Percentiles rank a stretch among this genome's conserved stretches.
phyloP scores from a whole-genome alignment of 1,284 basidiomycete genomes.

The Fomitopsis betulina region DNA sequence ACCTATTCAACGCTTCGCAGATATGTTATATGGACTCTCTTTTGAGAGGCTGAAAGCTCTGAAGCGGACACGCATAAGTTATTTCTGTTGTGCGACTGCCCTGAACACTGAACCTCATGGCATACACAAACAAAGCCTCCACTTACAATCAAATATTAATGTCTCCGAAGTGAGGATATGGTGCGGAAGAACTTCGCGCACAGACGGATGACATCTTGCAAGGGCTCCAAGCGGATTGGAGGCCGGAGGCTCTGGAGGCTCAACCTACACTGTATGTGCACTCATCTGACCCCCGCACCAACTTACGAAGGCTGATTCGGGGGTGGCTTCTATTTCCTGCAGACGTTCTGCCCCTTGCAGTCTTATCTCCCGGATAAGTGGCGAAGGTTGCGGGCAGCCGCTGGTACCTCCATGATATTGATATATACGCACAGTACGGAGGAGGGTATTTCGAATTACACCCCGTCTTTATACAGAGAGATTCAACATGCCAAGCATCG shows the following conservation, averaged over 20 bases:
- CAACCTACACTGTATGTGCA: not conserved
- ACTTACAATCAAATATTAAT: too few relatives aligned
- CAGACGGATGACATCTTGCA: not conserved
- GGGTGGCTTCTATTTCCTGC: not conserved
- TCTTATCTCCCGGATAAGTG: not conserved
- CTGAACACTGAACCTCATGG: too few relatives aligned
- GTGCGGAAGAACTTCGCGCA: too few relatives aligned
- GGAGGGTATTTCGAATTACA: not conserved
- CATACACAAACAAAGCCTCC: too few relatives aligned
- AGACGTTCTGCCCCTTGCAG: not conserved
- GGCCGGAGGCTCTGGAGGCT: not conserved
- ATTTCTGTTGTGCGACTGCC: too few relatives aligned
- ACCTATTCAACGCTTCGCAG: too few relatives aligned
- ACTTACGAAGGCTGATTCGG: not conserved
- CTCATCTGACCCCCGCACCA: not conserved
- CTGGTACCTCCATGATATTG: not conserved
- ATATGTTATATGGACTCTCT: too few relatives aligned
- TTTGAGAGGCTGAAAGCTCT: too few relatives aligned
- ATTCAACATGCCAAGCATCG: slow-evolving; percentile 1
- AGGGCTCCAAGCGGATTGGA: not conserved
- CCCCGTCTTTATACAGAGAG: not conserved
- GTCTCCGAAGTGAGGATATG: too few relatives aligned
- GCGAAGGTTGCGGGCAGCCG: not conserved
- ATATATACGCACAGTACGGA: not conserved
- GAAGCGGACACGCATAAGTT: too few relatives aligned